phyloP scores from a whole-genome alignment of 2,329 filamentous ascomycete species.

The Nemania diffusa region DNA sequence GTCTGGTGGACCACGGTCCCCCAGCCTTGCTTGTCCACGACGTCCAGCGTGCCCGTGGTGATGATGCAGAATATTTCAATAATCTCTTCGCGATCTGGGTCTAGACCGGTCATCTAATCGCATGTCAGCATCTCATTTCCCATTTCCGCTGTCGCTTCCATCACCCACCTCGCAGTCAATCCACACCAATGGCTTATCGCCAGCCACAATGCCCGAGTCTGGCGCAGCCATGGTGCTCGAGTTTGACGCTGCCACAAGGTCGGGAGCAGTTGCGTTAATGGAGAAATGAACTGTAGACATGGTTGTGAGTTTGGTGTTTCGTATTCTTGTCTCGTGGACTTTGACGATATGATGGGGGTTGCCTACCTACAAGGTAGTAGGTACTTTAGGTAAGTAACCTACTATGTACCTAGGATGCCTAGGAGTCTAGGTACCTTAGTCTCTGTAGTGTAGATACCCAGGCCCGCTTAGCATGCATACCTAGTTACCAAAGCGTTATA shows the following conservation, averaged over 20 bases:
- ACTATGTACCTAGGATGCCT: too few species aligned
- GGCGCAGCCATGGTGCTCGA: constrained; percentile 28
- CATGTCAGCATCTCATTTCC: not conserved
- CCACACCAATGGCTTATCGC: constrained; percentile 39
- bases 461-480: too few species aligned
- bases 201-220: too few species aligned
- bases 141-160: not conserved
- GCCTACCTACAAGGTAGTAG: too few species aligned
- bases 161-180: constrained; percentile 59
- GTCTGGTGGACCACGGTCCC: constrained; percentile 82
- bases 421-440: too few species aligned
- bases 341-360: too few species aligned
- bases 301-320: not conserved
- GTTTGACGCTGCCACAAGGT: constrained; percentile 2
- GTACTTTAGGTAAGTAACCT: too few species aligned
- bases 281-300: constrained; percentile 13
- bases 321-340: too few species aligned
- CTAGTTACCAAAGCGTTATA: too few species aligned
- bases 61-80: constrained; percentile 93
- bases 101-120: constrained; percentile 88
- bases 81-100: constrained; percentile 82
- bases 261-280: constrained; percentile 17
- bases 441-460: too few species aligned
- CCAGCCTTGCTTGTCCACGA: constrained; percentile 81
- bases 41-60: constrained; percentile 80